These are phyloP conservation scores for Populus trichocarpa DNA, from an alignment of 441 rosid genomes.

Conservation along the genomic window DNA sequence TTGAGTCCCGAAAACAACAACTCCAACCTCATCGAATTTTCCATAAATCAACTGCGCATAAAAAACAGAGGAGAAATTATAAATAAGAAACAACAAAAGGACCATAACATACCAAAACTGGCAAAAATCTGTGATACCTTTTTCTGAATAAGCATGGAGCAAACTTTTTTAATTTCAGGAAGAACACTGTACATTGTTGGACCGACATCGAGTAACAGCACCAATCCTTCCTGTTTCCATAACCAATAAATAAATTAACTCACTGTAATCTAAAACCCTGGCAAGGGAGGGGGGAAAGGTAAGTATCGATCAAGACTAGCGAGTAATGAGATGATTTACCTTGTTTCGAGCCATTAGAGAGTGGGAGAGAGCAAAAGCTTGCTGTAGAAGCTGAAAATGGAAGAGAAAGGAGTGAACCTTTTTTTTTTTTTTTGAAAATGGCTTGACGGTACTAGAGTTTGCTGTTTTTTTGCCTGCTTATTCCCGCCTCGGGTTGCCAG, in stretches of 20 bases:
- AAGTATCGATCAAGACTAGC: background rate
- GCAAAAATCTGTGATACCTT: conserved; percentile 46
- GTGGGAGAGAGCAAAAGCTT: conserved; percentile 14
- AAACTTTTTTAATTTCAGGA: conserved; percentile 61
- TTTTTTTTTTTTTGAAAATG: background rate
- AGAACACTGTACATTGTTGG: conserved; percentile 74
- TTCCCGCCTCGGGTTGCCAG: background rate
- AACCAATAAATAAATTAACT: background rate
- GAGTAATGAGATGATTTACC: background rate
- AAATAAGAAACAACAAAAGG: background rate
- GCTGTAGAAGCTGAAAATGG: conserved; percentile 23
- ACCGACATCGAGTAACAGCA: conserved; percentile 83
- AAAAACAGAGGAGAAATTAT: background rate
- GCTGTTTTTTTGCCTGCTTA: background rate
- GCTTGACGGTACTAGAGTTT: background rate
- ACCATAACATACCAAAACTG: background rate
- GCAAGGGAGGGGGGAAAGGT: background rate
- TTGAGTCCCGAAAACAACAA: conserved; percentile 72
- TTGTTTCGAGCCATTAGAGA: background rate
- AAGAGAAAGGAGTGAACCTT: background rate
- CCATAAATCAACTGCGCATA: conserved; percentile 64
- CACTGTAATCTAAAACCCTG: background rate
- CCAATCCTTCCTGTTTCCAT: conserved; percentile 62
- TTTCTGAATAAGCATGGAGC: conserved; percentile 68
- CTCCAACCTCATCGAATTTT: conserved; percentile 82